Conservation (phyloP, 305 asterid species). For the Fraxinus nigra region DNA sequence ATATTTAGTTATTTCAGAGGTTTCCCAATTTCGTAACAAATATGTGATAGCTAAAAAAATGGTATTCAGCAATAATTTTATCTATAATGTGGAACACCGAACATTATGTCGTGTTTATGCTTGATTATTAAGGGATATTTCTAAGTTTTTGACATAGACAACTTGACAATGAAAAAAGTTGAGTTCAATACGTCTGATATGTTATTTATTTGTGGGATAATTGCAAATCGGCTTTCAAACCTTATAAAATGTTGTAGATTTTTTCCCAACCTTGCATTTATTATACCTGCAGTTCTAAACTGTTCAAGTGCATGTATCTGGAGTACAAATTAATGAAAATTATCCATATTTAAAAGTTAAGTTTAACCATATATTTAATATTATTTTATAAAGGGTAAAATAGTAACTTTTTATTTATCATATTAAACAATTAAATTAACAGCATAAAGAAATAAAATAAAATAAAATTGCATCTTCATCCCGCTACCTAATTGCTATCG, state of each 20-base stretch:
- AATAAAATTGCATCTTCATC: neutral
- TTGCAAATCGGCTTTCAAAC: neutral
- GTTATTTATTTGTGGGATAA: neutral
- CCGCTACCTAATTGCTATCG: neutral
- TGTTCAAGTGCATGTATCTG: neutral
- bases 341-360: no score
- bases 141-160: neutral
- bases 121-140: neutral
- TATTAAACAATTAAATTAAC: neutral
- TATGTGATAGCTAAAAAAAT: neutral
- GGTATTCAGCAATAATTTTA: neutral
- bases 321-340: neutral
- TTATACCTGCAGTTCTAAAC: neutral
- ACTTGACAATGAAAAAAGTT: neutral
- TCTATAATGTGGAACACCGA: neutral
- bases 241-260: no score
- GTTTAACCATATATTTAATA: neutral
- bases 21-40: no score
- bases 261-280: neutral
- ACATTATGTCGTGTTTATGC: neutral
- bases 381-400: no score
- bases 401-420: neutral
- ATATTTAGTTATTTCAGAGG: no score
- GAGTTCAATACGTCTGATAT: neutral
- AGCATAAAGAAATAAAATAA: no score